These are phyloP conservation scores for Aspergillus persii DNA, from an alignment of 2,329 filamentous ascomycete species.

Conservation along the genomic window DNA sequence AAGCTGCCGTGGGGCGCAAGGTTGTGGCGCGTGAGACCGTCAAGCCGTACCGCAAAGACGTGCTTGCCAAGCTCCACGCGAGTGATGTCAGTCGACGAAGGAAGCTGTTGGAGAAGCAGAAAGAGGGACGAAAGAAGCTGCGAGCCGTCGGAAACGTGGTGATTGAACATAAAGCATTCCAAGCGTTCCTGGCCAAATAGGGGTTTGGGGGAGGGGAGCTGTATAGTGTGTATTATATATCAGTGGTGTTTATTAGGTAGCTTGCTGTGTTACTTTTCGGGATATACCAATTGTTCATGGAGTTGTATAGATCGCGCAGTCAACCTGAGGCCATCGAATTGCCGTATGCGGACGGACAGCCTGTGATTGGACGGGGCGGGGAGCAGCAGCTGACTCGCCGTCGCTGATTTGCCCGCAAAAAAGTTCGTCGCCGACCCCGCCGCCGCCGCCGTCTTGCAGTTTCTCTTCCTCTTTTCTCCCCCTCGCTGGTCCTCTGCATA, in stretches of 20 bases:
- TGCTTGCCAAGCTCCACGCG: constrained; percentile 87
- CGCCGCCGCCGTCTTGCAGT: constrained; percentile 7
- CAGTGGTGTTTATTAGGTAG: background rate
- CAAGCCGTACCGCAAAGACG: constrained; percentile 95
- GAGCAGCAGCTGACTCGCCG: constrained; percentile 9
- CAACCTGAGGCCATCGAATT: background rate
- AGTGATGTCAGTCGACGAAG: constrained; percentile 77
- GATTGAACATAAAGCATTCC: constrained; percentile 96
- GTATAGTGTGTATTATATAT: constrained; percentile 1
- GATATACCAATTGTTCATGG: background rate
- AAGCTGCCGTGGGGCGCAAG: constrained; percentile 77
- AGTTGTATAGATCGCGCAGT: background rate
- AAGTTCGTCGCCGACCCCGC: constrained; percentile 30
- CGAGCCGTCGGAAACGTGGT: constrained; percentile 77
- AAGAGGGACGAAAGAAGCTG: constrained; percentile 87
- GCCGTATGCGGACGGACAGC: background rate
- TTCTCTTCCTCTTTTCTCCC: too few species aligned
- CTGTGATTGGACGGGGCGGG: constrained; percentile 18
- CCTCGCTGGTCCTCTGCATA: background rate
- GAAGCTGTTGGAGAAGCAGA: constrained; percentile 94
- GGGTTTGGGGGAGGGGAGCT: background rate
- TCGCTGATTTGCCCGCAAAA: constrained; percentile 17
- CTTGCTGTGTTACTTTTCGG: too few species aligned
- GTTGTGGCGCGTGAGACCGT: constrained; percentile 91
- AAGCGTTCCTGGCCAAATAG: constrained; percentile 83